Percentiles rank a stretch among this genome's conserved stretches.
These are phyloP conservation scores for Lactarius vividus DNA, from an alignment of 768 basidiomycete species.

Conservation along the genomic window DNA sequence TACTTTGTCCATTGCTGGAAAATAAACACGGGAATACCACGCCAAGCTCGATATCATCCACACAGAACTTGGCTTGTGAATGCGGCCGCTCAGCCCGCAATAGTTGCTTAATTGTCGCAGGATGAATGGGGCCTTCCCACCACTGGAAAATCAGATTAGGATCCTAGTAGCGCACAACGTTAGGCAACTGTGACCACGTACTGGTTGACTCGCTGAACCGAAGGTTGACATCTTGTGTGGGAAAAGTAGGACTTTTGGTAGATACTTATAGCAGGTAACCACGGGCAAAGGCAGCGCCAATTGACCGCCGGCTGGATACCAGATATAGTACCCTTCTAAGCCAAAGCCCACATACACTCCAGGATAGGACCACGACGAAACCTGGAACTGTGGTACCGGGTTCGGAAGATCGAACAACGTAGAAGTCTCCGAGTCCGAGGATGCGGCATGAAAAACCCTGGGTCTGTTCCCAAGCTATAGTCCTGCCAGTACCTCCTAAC, in stretches of 20 bases:
- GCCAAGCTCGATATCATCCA: conserved; percentile 21
- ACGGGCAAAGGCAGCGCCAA: neutral
- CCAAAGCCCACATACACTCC: neutral
- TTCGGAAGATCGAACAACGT: neutral
- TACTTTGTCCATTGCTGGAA: neutral
- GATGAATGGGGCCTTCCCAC: conserved; percentile 32
- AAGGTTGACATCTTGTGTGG: conserved; percentile 8
- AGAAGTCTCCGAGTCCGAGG: conserved; percentile 11
- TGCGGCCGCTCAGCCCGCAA: conserved; percentile 35
- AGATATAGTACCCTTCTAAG: neutral
- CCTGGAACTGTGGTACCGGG: neutral
- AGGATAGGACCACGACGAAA: conserved; percentile 1
- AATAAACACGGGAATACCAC: conserved; percentile 7
- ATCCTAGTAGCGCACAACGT: neutral
- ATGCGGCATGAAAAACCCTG: conserved; percentile 5
- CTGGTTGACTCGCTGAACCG: neutral
- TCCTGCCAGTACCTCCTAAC: neutral
- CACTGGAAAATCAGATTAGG: neutral
- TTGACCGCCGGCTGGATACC: neutral
- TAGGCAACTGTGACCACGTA: conserved; percentile 3
- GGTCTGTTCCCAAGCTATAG: neutral
- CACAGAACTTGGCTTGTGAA: conserved; percentile 9
- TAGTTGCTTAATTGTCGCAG: conserved; percentile 57
- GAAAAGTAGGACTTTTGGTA: neutral
- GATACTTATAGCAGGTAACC: neutral